A percentile compares a stretch with the other conserved stretches of the same genome.
Conservation (phyloP, 352 stramenopile genomes). For the Pythium periplocum region DNA sequence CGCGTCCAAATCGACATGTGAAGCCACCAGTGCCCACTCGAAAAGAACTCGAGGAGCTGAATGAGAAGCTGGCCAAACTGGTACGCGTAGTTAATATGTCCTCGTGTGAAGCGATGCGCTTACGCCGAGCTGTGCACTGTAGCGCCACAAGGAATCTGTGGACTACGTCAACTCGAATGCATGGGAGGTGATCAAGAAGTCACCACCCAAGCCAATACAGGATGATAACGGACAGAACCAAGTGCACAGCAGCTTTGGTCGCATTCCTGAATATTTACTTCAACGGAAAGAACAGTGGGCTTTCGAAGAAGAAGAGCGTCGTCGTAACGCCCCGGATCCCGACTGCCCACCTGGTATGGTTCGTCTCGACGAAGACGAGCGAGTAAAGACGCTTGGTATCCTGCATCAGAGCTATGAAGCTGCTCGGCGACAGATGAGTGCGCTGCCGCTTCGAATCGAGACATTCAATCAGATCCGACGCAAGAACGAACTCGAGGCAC, state of each 20-base stretch:
- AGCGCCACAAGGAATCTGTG: constrained; percentile 53
- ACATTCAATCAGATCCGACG: constrained; percentile 72
- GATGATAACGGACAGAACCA: constrained; percentile 12
- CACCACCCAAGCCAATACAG: constrained; percentile 15
- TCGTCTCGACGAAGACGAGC: constrained; percentile 75
- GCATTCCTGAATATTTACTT: constrained; percentile 65
- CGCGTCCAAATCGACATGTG: constrained; percentile 5
- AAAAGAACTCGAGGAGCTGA: constrained; percentile 17
- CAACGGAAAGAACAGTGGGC: constrained; percentile 78
- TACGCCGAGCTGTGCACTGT: constrained; percentile 2
- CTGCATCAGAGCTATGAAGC: constrained; percentile 59
- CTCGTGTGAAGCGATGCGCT: neutral
- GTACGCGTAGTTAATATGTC: constrained; percentile 4
- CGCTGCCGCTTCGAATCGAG: constrained; percentile 80
- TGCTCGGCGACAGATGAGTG: constrained; percentile 59
- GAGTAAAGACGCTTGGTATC: constrained; percentile 57
- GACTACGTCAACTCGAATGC: constrained; percentile 73
- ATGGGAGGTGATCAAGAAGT: constrained; percentile 69
- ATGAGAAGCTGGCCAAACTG: constrained; percentile 13
- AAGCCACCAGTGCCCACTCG: constrained; percentile 17
- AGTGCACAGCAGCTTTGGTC: constrained; percentile 40
- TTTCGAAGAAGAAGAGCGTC: constrained; percentile 75
- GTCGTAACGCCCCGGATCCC: constrained; percentile 67
- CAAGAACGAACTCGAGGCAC: constrained; percentile 77
- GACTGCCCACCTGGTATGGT: constrained; percentile 86